phyloP scores from a whole-genome alignment of 768 basidiomycete species.

The Tremella mesenterica region DNA sequence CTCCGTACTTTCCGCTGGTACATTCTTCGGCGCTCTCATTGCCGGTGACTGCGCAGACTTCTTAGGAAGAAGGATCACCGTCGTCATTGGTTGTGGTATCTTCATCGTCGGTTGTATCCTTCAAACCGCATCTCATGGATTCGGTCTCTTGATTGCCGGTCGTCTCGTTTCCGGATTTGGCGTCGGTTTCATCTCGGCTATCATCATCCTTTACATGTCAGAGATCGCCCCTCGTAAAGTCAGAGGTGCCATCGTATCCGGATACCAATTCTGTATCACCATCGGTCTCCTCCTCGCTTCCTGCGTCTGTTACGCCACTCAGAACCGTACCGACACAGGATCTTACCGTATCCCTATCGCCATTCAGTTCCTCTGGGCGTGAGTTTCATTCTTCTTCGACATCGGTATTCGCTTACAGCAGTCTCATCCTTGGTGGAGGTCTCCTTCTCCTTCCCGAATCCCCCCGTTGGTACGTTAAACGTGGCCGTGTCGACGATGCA shows the following conservation, averaged over 20 bases:
- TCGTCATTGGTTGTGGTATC: slow-evolving; percentile 20
- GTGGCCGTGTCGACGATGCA: slow-evolving; percentile 39
- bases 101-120: slow-evolving; percentile 39
- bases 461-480: slow-evolving; percentile 46
- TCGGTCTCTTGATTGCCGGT: slow-evolving; percentile 42
- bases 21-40: slow-evolving; percentile 46
- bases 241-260: slow-evolving; percentile 45
- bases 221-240: slow-evolving; percentile 45
- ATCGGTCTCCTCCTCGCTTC: slow-evolving; percentile 45
- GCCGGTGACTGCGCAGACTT: slow-evolving; percentile 47
- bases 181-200: slow-evolving; percentile 41
- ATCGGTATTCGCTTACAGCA: too few species aligned
- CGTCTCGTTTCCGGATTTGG: slow-evolving; percentile 41
- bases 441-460: slow-evolving; percentile 45
- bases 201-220: slow-evolving; percentile 45
- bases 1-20: slow-evolving; percentile 46
- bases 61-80: slow-evolving; percentile 37
- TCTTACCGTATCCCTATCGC: slow-evolving; percentile 45
- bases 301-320: slow-evolving; percentile 43
- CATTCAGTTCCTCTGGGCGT: slow-evolving; percentile 42
- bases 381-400: too few species aligned
- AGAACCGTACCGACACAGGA: slow-evolving; percentile 37
- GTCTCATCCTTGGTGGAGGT: slow-evolving; percentile 40
- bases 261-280: slow-evolving; percentile 46
- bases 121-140: slow-evolving; percentile 39